Base-by-base conservation (phyloP, 106 monocot species). In the Chionographis japonica region DNA sequence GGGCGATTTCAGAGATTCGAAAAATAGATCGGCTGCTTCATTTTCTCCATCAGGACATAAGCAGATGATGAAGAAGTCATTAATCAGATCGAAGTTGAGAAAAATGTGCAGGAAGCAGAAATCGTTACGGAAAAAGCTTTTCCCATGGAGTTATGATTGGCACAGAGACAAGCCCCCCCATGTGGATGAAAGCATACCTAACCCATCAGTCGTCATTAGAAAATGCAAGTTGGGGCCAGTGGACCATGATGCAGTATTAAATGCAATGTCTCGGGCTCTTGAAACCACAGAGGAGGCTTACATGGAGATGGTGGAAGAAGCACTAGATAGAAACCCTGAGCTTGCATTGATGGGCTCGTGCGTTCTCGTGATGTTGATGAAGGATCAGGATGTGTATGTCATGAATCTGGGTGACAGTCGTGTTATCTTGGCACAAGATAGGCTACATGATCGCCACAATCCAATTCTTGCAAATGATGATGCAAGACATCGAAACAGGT, bases 321-420 rank as follows among this genome's bases (percentile, higher is more conserved):
- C 82, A 56, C 82, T 97, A 39, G 89, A 92, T 56, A 81, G 38
- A 38, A 90, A 92, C 64, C 92, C 97, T n/a, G 97, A 98, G 82
- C 92, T 98, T 52, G 89, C 97, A 50, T 53, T 98, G 35, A 93
- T 98, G 97, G 97, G 97, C 35, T 98, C 97, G 12, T 98, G 97
- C 71, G 97, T 98, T 67, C 83, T 98, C 36, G 97, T 98, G 42
- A 98, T 93, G 92, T 63, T 98, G 64, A 98, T 98, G 92, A 98
- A 93, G 77, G 97, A 93, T 73, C 83, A 93, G 56, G 97, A 98
- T 81, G 97, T 98, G 1, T 98, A 98, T 68, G 81, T 93, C 49
- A 98, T 98, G 92, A 98, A 93, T 69, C 79, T 98, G 46, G 97
- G 97, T 54, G 97, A 98, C 54, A 98, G 97, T 65, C 89, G 97